Conservation (phyloP, 2,329 filamentous ascomycete species). For the Leptoxyphium fumago region DNA sequence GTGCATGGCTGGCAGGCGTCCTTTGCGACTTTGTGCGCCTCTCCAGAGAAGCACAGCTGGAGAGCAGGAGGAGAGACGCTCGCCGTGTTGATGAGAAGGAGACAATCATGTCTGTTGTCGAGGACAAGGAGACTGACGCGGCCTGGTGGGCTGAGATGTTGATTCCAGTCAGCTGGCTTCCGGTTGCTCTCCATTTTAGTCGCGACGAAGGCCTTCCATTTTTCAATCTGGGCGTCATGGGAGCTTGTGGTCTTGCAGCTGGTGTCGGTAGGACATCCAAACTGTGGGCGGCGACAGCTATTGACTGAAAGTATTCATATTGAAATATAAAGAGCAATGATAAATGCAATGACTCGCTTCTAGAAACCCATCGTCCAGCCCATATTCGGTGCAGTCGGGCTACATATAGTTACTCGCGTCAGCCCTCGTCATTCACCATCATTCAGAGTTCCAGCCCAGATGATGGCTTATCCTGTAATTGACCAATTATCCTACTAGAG, state of each 20-base stretch:
- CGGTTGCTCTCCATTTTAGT: slow-evolving; percentile 28
- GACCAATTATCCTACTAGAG: too few relatives aligned
- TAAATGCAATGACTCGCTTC: too few relatives aligned
- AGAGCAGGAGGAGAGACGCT: slow-evolving; percentile 19
- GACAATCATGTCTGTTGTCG: slow-evolving; percentile 15
- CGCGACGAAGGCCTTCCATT: slow-evolving; percentile 26
- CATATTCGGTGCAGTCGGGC: too few relatives aligned
- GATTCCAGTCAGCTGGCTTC: slow-evolving; percentile 29
- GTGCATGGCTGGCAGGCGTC: slow-evolving; percentile 29
- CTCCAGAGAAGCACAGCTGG: slow-evolving; percentile 27
- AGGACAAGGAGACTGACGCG: slow-evolving; percentile 24
- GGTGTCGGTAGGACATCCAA: slow-evolving; percentile 20
- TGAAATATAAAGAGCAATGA: too few relatives aligned
- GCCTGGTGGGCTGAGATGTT: slow-evolving; percentile 30
- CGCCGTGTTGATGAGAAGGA: slow-evolving; percentile 11
- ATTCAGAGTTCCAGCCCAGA: too few relatives aligned
- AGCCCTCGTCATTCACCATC: too few relatives aligned
- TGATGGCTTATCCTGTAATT: too few relatives aligned
- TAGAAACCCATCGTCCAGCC: too few relatives aligned
- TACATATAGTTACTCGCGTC: too few relatives aligned
- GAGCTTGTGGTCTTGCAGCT: slow-evolving; percentile 26
- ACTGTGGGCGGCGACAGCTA: slow-evolving; percentile 20
- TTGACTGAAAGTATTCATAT: background rate
- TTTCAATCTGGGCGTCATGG: slow-evolving; percentile 31
- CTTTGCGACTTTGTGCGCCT: slow-evolving; percentile 29